These are phyloP conservation scores for Scheffersomyces parashehatae DNA, from an alignment of 1,139 yeast genomes.

Conservation along the genomic window DNA sequence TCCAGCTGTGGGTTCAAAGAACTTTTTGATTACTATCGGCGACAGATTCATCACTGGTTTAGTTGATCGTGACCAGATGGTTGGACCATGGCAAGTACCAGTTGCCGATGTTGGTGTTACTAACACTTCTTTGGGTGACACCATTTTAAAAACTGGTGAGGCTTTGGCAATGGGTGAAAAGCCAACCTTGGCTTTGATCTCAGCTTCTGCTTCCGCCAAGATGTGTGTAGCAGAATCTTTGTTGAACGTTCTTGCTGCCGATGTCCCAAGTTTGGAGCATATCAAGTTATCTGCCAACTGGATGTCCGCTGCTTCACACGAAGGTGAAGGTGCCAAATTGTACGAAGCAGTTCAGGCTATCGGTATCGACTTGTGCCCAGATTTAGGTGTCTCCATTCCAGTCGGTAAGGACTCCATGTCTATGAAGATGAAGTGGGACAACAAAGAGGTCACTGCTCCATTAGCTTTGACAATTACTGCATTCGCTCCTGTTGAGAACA, in stretches of 20 bases:
- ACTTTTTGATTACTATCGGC: constrained; percentile 93
- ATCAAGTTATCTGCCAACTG: constrained; percentile 95
- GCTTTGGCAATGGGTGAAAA: constrained; percentile 98
- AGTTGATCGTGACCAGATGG: constrained; percentile 97
- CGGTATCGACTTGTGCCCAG: constrained; percentile 93
- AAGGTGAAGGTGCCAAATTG: constrained; percentile 93
- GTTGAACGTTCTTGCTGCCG: constrained; percentile 87
- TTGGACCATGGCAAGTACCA: constrained; percentile 99
- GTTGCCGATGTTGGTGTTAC: constrained; percentile 99
- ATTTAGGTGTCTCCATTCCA: constrained; percentile 86
- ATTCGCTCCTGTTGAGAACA: constrained; percentile 82
- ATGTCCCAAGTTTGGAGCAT: constrained; percentile 70
- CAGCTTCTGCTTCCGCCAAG: constrained; percentile 95
- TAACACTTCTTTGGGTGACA: constrained; percentile 81
- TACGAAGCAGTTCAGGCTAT: constrained; percentile 98
- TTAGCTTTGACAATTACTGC: constrained; percentile 91
- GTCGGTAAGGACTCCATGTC: constrained; percentile 99
- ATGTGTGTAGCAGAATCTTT: constrained; percentile 96
- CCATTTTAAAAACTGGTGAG: constrained; percentile 78
- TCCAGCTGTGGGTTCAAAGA: constrained; percentile 95
- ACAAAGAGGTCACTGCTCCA: constrained; percentile 92
- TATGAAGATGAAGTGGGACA: constrained; percentile 98
- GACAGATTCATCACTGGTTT: constrained; percentile 96
- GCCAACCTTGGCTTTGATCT: constrained; percentile 85
- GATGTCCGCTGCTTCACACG: constrained; percentile 98